phyloP scores from a whole-genome alignment of 2,329 filamentous ascomycete genomes.

The Fusarium floridanum region DNA sequence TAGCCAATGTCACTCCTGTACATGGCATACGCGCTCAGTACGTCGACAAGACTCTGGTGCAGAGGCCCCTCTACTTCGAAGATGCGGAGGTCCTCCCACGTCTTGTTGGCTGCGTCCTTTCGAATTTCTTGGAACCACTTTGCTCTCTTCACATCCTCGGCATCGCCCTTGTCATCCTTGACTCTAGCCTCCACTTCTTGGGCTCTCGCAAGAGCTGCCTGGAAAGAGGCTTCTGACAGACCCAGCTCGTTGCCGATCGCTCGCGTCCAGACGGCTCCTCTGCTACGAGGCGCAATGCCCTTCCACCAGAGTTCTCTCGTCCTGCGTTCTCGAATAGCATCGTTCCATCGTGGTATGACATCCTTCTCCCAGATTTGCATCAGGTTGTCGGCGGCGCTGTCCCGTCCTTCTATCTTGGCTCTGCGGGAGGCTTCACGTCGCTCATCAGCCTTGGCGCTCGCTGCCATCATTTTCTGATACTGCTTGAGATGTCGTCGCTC shows the following conservation, averaged over 20 bases:
- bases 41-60: slow-evolving; percentile 75
- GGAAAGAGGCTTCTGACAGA: slow-evolving; percentile 75
- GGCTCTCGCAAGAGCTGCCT: slow-evolving; percentile 77
- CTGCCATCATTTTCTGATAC: slow-evolving; percentile 85
- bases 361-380: slow-evolving; percentile 81
- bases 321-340: slow-evolving; percentile 75
- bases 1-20: slow-evolving; percentile 87
- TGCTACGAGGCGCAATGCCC: slow-evolving; percentile 77
- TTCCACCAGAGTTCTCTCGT: slow-evolving; percentile 87
- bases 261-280: slow-evolving; percentile 76
- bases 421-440: slow-evolving; percentile 67
- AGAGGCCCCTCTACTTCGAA: slow-evolving; percentile 77
- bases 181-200: slow-evolving; percentile 71
- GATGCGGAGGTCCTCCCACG: slow-evolving; percentile 79
- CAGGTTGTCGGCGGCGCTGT: slow-evolving; percentile 66
- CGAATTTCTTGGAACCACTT: slow-evolving; percentile 74
- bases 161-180: slow-evolving; percentile 62
- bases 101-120: slow-evolving; percentile 71
- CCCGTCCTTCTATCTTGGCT: slow-evolving; percentile 66
- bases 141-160: slow-evolving; percentile 68
- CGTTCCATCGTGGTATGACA: slow-evolving; percentile 81
- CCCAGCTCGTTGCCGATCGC: slow-evolving; percentile 82
- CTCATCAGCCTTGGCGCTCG: slow-evolving; percentile 70
- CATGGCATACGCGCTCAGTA: slow-evolving; percentile 83
- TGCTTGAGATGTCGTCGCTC: slow-evolving; percentile 89